phyloP scores from a whole-genome alignment of 345 rosid genomes.

The Turritis glabra region DNA sequence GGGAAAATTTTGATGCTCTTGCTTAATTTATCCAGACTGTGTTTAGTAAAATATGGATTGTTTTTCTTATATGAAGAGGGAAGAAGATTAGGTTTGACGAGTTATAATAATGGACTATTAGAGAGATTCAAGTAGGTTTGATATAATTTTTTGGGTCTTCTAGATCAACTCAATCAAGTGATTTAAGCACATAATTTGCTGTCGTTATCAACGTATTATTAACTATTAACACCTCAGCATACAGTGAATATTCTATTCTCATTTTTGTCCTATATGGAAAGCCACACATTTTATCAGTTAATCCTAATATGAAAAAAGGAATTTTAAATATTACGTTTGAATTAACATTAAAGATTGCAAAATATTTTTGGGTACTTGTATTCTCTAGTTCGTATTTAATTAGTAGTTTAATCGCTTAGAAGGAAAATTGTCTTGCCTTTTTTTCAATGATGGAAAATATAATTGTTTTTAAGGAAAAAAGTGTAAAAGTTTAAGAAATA shows the following conservation, averaged over 20 bases:
- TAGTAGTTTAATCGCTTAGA: neutral
- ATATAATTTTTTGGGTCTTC: neutral
- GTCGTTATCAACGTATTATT: neutral
- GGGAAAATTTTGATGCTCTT: constrained; percentile 1
- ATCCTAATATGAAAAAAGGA: neutral
- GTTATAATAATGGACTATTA: neutral
- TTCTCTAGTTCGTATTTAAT: neutral
- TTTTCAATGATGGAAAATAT: constrained; percentile 25
- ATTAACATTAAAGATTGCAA: neutral
- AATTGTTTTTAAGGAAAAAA: constrained; percentile 18
- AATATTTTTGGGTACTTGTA: constrained; percentile 16
- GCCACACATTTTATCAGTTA: constrained; percentile 1
- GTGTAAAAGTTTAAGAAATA: neutral
- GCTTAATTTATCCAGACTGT: constrained; percentile 13
- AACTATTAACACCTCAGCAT: neutral
- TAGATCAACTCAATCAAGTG: neutral
- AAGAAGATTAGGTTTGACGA: constrained; percentile 23
- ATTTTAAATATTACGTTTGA: neutral
- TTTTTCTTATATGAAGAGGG: neutral
- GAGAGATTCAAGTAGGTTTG: neutral
- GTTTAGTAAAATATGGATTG: constrained; percentile 3
- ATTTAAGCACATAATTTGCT: neutral
- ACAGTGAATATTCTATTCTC: neutral
- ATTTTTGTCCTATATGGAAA: constrained; percentile 5
- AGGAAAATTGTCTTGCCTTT: constrained; percentile 22